Evolutionary conservation across 1,284 basidiomycete genomes (phyloP).

Genomic region (Cystobasidium sp.): DNA sequence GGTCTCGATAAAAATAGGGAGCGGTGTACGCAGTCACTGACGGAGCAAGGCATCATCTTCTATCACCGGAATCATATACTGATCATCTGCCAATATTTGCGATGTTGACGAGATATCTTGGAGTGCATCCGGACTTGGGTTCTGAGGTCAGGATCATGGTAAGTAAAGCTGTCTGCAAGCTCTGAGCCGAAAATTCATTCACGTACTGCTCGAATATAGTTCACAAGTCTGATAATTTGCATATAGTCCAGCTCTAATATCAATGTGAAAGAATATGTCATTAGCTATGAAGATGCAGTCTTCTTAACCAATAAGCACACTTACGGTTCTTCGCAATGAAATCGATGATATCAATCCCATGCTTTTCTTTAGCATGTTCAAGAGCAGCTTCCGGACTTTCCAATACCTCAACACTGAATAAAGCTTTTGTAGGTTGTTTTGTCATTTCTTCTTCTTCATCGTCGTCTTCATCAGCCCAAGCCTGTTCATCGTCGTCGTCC

Average conservation of each 20-base stretch:
- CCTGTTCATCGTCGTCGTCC: slow-evolving; percentile 12
- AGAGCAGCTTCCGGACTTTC: slow-evolving; percentile 68
- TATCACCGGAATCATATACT: slow-evolving; percentile 75
- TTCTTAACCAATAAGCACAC: slow-evolving; percentile 50
- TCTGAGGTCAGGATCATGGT: slow-evolving; percentile 39
- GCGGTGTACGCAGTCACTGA: slow-evolving; percentile 59
- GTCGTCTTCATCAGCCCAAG: slow-evolving; percentile 55
- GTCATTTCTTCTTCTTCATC: slow-evolving; percentile 77
- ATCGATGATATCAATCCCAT: slow-evolving; percentile 69
- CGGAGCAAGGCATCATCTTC: slow-evolving; percentile 87
- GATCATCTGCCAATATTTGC: slow-evolving; percentile 70
- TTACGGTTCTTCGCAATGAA: slow-evolving; percentile 64
- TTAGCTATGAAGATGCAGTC: not conserved
- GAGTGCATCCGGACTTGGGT: slow-evolving; percentile 60
- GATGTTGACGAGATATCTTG: slow-evolving; percentile 65
- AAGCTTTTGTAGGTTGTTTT: slow-evolving; percentile 68
- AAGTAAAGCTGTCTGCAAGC: not conserved
- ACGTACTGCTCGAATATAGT: slow-evolving; percentile 73
- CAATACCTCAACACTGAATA: slow-evolving; percentile 76
- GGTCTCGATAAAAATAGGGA: not conserved
- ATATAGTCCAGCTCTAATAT: slow-evolving; percentile 66
- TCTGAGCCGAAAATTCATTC: too few relatives aligned
- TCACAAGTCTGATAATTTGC: slow-evolving; percentile 76
- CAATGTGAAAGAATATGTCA: not conserved
- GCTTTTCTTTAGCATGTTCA: slow-evolving; percentile 66